phyloP scores from a whole-genome alignment of 345 rosid genomes.

The Citrus mangshanensis region DNA sequence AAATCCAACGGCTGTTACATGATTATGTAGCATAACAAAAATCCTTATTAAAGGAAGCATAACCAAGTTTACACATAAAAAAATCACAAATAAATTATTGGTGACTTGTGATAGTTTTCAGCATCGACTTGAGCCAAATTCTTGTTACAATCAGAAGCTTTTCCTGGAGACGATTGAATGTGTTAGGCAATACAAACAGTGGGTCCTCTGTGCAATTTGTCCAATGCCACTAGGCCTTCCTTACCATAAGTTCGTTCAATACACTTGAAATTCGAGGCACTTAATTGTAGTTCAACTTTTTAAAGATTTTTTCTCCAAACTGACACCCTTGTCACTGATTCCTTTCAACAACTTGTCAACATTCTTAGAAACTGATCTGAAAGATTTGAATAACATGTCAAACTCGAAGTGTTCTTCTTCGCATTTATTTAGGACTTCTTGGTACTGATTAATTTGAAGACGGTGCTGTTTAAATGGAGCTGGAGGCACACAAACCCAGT shows the following conservation, averaged over 20 bases:
- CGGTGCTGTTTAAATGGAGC: background rate
- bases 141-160: background rate
- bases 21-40: no score
- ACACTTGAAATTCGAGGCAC: background rate
- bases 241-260: background rate
- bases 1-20: no score
- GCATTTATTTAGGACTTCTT: background rate
- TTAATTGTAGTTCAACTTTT: background rate
- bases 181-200: background rate
- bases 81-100: no score
- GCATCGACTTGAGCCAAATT: background rate
- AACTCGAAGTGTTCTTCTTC: background rate
- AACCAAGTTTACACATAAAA: no score
- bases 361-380: background rate
- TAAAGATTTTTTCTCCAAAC: background rate
- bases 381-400: background rate
- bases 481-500: background rate
- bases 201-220: background rate
- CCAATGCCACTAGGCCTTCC: background rate
- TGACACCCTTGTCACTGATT: background rate
- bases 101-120: background rate
- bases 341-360: background rate
- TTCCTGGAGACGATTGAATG: background rate
- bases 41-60: no score
- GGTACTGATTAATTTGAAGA: background rate